Conservation (phyloP, 2,329 filamentous ascomycete genomes). For the Onygenales sp. region DNA sequence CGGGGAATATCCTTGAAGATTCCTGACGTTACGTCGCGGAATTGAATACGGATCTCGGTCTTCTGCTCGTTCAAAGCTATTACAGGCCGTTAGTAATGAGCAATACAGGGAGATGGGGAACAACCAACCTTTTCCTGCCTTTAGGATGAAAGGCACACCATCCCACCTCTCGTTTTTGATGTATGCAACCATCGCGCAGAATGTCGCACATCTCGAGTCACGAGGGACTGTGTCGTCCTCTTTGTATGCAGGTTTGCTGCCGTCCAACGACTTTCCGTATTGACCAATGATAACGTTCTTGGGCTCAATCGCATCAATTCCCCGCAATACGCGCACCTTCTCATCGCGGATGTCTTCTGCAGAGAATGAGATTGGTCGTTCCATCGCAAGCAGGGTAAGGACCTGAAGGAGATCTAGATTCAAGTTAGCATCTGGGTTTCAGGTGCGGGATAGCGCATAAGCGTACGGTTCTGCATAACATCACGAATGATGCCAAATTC, state of each 20-base stretch:
- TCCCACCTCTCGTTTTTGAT: slow-evolving; percentile 99
- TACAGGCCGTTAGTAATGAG: slow-evolving; percentile 1
- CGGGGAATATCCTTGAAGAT: slow-evolving; percentile 99
- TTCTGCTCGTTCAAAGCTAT: slow-evolving; percentile 94
- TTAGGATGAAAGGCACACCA: slow-evolving; percentile 97
- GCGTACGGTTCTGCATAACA: slow-evolving; percentile 92
- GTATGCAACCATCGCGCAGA: slow-evolving; percentile 92
- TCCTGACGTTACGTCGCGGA: slow-evolving; percentile 97
- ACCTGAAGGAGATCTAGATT: slow-evolving; percentile 74
- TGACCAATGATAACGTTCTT: slow-evolving; percentile 99
- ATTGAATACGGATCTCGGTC: slow-evolving; percentile 98
- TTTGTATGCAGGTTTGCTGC: slow-evolving; percentile 94
- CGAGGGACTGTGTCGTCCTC: slow-evolving; percentile 97
- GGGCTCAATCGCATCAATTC: slow-evolving; percentile 88
- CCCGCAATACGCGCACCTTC: slow-evolving; percentile 88
- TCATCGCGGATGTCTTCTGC: slow-evolving; percentile 97
- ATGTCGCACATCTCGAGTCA: slow-evolving; percentile 94
- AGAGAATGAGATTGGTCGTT: slow-evolving; percentile 95
- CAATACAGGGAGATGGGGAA: background rate
- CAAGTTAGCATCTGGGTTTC: background rate
- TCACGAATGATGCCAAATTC: slow-evolving; percentile 99
- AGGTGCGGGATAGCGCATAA: background rate
- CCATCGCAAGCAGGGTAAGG: slow-evolving; percentile 92
- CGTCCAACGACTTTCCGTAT: slow-evolving; percentile 92
- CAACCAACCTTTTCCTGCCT: slow-evolving; percentile 71